Percentiles rank a stretch among this genome's conserved stretches.
phyloP scores from a whole-genome alignment of 805 yeast genomes.

The Metschnikowia arizonensis region DNA sequence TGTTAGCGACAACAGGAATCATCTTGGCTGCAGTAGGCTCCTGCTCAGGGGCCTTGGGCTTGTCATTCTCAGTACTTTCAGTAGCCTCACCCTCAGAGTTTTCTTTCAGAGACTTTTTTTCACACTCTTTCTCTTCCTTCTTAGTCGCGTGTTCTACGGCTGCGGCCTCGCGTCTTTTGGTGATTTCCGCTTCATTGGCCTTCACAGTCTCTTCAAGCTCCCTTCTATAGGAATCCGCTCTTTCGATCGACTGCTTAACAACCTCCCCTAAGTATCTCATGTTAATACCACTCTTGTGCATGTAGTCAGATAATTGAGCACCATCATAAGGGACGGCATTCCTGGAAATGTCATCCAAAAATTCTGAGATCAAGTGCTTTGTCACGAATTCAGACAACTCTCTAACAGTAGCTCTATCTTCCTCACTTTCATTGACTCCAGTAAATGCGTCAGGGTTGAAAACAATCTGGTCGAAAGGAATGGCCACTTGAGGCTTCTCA shows the following conservation, averaged over 20 bases:
- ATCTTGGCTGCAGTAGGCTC: slow-evolving; percentile 35
- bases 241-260: slow-evolving; percentile 34
- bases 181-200: slow-evolving; percentile 24
- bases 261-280: slow-evolving; percentile 78
- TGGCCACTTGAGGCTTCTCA: slow-evolving; percentile 46
- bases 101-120: slow-evolving; percentile 4
- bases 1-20: slow-evolving; percentile 40
- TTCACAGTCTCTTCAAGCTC: slow-evolving; percentile 22
- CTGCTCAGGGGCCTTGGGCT: slow-evolving; percentile 22
- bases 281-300: slow-evolving; percentile 84
- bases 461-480: slow-evolving; percentile 51
- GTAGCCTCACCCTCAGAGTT: not conserved
- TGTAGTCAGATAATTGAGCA: slow-evolving; percentile 55
- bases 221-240: slow-evolving; percentile 14
- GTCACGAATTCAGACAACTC: slow-evolving; percentile 64
- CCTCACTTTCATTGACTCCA: slow-evolving; percentile 35
- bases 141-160: slow-evolving; percentile 21
- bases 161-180: slow-evolving; percentile 19
- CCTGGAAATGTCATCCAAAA: slow-evolving; percentile 51
- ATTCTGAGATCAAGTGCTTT: slow-evolving; percentile 56
- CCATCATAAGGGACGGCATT: slow-evolving; percentile 79
- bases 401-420: slow-evolving; percentile 63
- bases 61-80: slow-evolving; percentile 10
- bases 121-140: slow-evolving; percentile 15
- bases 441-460: slow-evolving; percentile 80